Conservation (phyloP, 176 grass and related monocot species). For the Ensete glaucum region DNA sequence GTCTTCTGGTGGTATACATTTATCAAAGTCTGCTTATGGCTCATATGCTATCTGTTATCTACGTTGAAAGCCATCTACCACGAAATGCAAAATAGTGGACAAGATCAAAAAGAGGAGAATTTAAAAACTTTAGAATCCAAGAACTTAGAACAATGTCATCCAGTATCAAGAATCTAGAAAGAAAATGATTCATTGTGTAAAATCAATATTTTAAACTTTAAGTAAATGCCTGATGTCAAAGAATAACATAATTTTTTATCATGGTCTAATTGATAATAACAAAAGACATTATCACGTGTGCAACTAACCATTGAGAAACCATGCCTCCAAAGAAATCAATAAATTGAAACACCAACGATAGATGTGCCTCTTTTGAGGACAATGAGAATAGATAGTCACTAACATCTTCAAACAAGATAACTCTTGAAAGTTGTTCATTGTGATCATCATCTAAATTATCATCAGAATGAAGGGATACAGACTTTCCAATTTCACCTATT, state of each 20-base stretch:
- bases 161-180: not conserved
- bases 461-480: constrained; percentile 24
- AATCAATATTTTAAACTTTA: not conserved
- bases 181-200: not conserved
- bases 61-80: too few relatives aligned
- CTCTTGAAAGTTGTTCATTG: constrained; percentile 71
- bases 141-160: not conserved
- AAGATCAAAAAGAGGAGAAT: not conserved
- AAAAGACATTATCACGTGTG: not conserved
- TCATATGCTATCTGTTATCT: too few relatives aligned
- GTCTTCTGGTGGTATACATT: too few relatives aligned
- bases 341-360: constrained; percentile 91
- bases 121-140: not conserved
- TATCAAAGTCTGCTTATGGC: too few relatives aligned
- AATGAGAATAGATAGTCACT: constrained; percentile 78
- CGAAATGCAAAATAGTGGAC: not conserved
- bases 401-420: constrained; percentile 95
- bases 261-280: not conserved
- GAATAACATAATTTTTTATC: not conserved
- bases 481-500: constrained; percentile 19
- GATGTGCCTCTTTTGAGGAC: constrained; percentile 67
- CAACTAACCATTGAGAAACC: constrained; percentile 78
- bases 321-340: constrained; percentile 90
- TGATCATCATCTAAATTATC: constrained; percentile 44
- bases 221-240: not conserved